phyloP scores from a whole-genome alignment of 2,329 filamentous ascomycete genomes.

The Colletotrichum limetticola region DNA sequence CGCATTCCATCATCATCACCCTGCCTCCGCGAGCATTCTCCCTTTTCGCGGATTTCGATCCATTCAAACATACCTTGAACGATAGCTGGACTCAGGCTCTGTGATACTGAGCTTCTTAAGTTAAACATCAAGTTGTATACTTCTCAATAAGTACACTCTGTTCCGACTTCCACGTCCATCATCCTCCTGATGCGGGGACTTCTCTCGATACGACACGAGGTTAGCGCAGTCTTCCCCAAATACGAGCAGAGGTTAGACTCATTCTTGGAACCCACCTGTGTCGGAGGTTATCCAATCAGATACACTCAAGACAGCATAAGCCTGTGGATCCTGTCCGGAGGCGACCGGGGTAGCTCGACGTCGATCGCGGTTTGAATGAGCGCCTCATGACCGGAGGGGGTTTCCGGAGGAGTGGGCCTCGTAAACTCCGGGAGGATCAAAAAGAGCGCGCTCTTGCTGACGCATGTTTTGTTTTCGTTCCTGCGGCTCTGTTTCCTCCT shows the following conservation, averaged over 20 bases:
- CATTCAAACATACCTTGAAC: no score
- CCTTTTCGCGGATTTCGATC: no score
- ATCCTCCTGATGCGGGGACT: background rate
- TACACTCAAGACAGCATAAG: no score
- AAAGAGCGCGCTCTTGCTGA: background rate
- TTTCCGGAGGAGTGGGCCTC: background rate
- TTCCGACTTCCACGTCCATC: background rate
- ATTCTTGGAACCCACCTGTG: no score
- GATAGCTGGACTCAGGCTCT: no score
- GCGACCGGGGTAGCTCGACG: background rate
- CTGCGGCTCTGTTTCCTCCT: background rate
- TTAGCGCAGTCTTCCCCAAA: constrained; percentile 1
- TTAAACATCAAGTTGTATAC: no score
- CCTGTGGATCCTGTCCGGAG: background rate
- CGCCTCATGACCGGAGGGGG: background rate
- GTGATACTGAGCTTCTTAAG: no score
- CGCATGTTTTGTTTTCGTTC: background rate
- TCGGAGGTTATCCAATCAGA: background rate
- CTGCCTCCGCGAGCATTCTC: no score
- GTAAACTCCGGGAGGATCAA: background rate
- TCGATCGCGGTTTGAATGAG: background rate
- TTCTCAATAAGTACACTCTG: background rate
- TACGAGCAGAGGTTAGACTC: constrained; percentile 15
- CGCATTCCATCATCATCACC: no score
- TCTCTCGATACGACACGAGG: background rate